These are phyloP conservation scores for Sclerotinia trifoliorum DNA, from an alignment of 2,329 filamentous ascomycete genomes.

Conservation along the genomic window DNA sequence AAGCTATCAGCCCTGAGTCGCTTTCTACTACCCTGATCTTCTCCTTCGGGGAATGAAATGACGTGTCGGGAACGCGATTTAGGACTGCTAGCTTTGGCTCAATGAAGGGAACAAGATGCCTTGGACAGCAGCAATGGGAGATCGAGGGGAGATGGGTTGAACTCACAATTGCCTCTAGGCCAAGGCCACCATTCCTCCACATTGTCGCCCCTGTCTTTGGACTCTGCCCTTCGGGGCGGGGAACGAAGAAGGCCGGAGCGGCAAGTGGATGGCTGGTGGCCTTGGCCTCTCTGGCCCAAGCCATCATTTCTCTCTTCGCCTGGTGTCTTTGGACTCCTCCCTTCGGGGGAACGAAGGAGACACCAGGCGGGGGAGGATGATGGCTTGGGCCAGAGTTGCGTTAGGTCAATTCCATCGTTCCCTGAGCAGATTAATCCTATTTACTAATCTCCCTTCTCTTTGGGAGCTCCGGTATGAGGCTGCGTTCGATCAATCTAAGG, in stretches of 20 bases:
- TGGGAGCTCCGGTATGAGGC: too few relatives aligned
- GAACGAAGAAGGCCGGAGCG: neutral
- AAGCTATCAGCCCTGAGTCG: neutral
- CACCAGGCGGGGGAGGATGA: neutral
- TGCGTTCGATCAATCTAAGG: neutral
- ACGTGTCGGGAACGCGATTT: neutral
- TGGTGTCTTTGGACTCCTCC: neutral
- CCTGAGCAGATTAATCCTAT: neutral
- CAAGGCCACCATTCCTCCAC: neutral
- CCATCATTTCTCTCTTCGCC: neutral
- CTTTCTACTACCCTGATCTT: neutral
- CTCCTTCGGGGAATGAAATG: neutral
- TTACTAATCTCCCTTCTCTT: neutral
- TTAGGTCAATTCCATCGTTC: constrained; percentile 2
- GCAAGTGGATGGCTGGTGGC: neutral
- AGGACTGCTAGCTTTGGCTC: neutral
- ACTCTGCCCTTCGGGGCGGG: neutral
- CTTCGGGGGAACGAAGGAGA: neutral
- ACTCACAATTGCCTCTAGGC: neutral
- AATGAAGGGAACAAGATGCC: too few relatives aligned
- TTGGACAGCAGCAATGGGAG: neutral
- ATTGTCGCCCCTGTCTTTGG: neutral
- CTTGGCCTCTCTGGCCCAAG: neutral
- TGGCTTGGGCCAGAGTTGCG: constrained; percentile 8
- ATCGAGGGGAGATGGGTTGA: neutral